A percentile compares a stretch with the other conserved stretches of the same genome.
phyloP scores from a whole-genome alignment of 495 filamentous ascomycete species.

The Elasticomyces elasticus region DNA sequence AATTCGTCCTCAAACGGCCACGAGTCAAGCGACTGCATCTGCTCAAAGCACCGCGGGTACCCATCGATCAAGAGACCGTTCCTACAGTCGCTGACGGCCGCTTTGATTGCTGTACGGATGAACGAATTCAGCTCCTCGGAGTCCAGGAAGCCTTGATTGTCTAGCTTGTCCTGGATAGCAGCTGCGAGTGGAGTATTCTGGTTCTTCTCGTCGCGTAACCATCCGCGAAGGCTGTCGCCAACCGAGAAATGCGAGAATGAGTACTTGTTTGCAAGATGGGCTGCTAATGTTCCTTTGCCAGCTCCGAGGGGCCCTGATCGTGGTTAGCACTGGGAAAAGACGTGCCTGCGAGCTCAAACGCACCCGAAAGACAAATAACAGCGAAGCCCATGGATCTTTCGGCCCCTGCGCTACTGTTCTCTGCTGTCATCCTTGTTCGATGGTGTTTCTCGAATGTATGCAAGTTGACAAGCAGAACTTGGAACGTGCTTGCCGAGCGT shows the following conservation, averaged over 20 bases:
- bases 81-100: not conserved
- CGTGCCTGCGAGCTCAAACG: not conserved
- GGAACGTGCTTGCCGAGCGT: too few species aligned
- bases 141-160: not conserved
- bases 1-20: too few species aligned
- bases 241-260: conserved; percentile 1
- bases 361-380: not conserved
- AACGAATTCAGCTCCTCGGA: not conserved
- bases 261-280: not conserved
- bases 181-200: not conserved
- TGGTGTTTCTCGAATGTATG: too few species aligned
- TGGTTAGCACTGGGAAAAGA: conserved; percentile 5
- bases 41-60: conserved; percentile 4
- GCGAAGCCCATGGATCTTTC: too few species aligned
- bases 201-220: not conserved
- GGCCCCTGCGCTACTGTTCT: too few species aligned
- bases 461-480: too few species aligned
- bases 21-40: not conserved
- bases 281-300: conserved; percentile 10
- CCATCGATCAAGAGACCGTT: conserved; percentile 4
- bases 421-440: too few species aligned
- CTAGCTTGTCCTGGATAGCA: not conserved
- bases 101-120: not conserved
- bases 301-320: conserved; percentile 4
- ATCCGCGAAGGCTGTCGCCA: not conserved